These are phyloP conservation scores for Apiotrichum siamense DNA, from an alignment of 1,284 basidiomycete genomes.

Conservation along the genomic window DNA sequence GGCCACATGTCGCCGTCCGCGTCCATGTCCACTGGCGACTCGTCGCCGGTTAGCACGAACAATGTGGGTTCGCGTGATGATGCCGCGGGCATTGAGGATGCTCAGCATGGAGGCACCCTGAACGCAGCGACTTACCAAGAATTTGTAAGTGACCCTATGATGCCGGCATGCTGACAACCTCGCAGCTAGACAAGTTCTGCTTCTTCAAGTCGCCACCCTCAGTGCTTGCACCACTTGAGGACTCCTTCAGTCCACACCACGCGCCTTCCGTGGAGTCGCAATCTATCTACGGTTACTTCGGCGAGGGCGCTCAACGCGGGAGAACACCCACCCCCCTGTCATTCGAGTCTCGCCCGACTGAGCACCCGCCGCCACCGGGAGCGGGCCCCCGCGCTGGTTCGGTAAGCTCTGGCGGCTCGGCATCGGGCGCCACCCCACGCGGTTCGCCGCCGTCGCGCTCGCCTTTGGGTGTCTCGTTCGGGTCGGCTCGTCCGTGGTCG, in stretches of 20 bases:
- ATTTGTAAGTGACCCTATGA: conserved; percentile 36
- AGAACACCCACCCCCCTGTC: not conserved
- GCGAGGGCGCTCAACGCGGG: not conserved
- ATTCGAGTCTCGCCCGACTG: too few relatives aligned
- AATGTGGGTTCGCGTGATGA: conserved; percentile 23
- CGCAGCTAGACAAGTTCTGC: conserved; percentile 46
- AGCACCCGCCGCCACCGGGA: too few relatives aligned
- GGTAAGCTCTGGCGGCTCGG: not conserved
- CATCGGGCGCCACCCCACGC: not conserved
- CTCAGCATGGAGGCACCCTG: conserved; percentile 21
- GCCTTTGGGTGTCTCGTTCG: not conserved
- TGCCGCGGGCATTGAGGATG: conserved; percentile 20
- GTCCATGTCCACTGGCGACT: conserved; percentile 37
- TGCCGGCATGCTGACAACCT: not conserved
- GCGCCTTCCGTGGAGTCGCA: conserved; percentile 23
- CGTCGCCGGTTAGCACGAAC: conserved; percentile 33
- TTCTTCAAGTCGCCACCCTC: conserved; percentile 44
- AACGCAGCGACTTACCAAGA: conserved; percentile 33
- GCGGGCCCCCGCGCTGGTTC: too few relatives aligned
- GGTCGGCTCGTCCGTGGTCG: not conserved
- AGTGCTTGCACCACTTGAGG: conserved; percentile 2
- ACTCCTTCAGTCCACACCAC: conserved; percentile 6
- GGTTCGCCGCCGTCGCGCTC: not conserved
- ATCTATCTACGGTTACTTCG: conserved; percentile 19
- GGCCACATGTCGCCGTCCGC: conserved; percentile 27